These are phyloP conservation scores for Seminavis robusta DNA, from an alignment of 108 stramenopile genomes.

Conservation along the genomic window DNA sequence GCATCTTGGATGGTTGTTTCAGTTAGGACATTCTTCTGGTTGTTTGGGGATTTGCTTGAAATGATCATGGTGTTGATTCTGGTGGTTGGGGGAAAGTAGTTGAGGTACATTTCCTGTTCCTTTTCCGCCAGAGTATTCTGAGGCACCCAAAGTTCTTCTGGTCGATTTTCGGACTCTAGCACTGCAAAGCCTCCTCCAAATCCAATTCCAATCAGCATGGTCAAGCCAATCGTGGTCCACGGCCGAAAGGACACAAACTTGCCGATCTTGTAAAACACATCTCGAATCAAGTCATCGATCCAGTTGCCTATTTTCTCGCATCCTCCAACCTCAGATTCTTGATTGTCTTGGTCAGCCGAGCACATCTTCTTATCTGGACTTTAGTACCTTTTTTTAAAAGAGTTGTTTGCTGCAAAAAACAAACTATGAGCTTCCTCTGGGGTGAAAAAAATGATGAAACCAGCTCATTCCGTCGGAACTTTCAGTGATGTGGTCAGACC, in stretches of 20 bases:
- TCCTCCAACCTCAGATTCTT: no score
- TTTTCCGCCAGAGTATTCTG: conserved; percentile 52
- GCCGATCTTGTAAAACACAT: conserved; percentile 42
- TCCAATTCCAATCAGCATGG: conserved; percentile 25
- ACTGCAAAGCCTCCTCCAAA: conserved; percentile 41
- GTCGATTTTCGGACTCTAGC: conserved; percentile 53
- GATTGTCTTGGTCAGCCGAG: no score
- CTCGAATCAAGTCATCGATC: conserved; percentile 40
- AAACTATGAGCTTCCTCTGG: no score
- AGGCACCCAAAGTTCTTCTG: conserved; percentile 67
- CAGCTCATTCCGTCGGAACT: no score
- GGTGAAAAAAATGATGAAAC: no score
- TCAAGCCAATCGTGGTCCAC: conserved; percentile 34
- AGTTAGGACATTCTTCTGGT: conserved; percentile 45
- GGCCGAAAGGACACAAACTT: conserved; percentile 41
- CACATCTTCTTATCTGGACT: no score
- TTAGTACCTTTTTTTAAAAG: no score
- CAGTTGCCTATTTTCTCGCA: conserved; percentile 34
- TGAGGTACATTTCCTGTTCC: conserved; percentile 31
- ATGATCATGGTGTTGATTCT: conserved; percentile 49
- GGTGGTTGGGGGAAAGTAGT: conserved; percentile 31
- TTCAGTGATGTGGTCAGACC: no score
- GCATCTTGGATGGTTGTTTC: conserved; percentile 39
- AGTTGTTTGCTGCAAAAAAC: no score
- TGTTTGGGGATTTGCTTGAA: neutral